Conservation (phyloP, 1,284 basidiomycete species). For the Rugosomyces carneus region DNA sequence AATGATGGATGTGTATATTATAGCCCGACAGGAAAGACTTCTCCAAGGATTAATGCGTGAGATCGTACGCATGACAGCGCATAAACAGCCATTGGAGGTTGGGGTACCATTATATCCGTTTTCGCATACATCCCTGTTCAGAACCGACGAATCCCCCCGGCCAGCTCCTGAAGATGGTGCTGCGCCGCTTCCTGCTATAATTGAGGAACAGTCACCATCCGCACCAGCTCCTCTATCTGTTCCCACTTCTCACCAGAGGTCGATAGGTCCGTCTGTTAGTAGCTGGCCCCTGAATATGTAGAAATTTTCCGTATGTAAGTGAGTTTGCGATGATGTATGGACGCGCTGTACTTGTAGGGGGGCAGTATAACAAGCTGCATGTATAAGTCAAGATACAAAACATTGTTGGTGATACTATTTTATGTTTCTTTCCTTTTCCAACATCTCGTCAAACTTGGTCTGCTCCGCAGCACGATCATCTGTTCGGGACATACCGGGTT, state of each 20-base stretch:
- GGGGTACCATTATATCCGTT: conserved; percentile 75
- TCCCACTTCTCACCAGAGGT: conserved; percentile 11
- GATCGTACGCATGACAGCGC: conserved; percentile 73
- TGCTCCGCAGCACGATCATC: conserved; percentile 41
- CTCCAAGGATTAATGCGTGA: conserved; percentile 80
- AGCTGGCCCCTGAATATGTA: conserved; percentile 16
- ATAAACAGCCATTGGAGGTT: conserved; percentile 70
- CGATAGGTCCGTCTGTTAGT: conserved; percentile 10
- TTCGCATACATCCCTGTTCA: conserved; percentile 61
- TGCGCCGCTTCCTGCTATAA: conserved; percentile 34
- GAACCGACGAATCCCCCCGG: conserved; percentile 32
- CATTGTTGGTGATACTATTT: conserved; percentile 7
- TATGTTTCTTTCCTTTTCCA: conserved; percentile 49
- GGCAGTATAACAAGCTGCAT: background rate
- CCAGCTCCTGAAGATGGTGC: conserved; percentile 26
- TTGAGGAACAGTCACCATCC: conserved; percentile 20
- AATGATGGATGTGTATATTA: conserved; percentile 10
- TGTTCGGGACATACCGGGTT: conserved; percentile 6
- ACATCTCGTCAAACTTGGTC: conserved; percentile 50
- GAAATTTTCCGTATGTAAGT: background rate
- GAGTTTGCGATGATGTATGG: background rate
- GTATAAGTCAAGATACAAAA: background rate
- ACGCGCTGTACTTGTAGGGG: conserved; percentile 2
- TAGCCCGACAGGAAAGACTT: conserved; percentile 73
- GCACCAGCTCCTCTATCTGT: conserved; percentile 6